These are phyloP conservation scores for Wickerhamiella parazyma DNA, from an alignment of 805 yeast genomes.

Conservation along the genomic window DNA sequence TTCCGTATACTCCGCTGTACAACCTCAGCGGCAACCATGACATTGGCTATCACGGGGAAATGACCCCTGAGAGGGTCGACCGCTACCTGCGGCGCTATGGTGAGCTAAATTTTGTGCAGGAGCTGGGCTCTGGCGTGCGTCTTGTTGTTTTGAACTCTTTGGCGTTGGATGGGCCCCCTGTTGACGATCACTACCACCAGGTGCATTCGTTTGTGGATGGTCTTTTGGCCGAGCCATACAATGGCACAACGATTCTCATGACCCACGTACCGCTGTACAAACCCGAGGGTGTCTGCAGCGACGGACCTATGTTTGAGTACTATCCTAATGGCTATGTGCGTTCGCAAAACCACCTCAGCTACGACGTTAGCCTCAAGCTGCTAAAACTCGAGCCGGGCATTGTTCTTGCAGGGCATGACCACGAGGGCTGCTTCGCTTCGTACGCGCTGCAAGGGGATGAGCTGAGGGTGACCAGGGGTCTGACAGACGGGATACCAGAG, in stretches of 20 bases:
- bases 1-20: constrained; percentile 33
- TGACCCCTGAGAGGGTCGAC: constrained; percentile 79
- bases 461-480: constrained; percentile 2
- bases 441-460: constrained; percentile 29
- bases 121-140: constrained; percentile 60
- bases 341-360: constrained; percentile 73
- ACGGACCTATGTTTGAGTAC: constrained; percentile 63
- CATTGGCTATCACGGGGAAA: constrained; percentile 89
- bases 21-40: constrained; percentile 94
- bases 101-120: constrained; percentile 61
- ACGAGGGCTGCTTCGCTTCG: constrained; percentile 74
- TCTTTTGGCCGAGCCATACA: constrained; percentile 35
- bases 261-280: constrained; percentile 89
- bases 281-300: constrained; percentile 66
- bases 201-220: constrained; percentile 64
- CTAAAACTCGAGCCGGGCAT: constrained; percentile 58
- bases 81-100: constrained; percentile 69
- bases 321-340: constrained; percentile 55
- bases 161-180: constrained; percentile 79
- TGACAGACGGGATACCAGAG: constrained; percentile 42
- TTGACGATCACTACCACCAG: constrained; percentile 53
- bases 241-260: constrained; percentile 68
- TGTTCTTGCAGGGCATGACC: constrained; percentile 89
- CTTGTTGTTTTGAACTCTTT: constrained; percentile 77
- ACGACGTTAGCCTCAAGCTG: constrained; percentile 51